Base-by-base conservation (phyloP, 2,329 filamentous ascomycete species). In the Zasmidium angulare region DNA sequence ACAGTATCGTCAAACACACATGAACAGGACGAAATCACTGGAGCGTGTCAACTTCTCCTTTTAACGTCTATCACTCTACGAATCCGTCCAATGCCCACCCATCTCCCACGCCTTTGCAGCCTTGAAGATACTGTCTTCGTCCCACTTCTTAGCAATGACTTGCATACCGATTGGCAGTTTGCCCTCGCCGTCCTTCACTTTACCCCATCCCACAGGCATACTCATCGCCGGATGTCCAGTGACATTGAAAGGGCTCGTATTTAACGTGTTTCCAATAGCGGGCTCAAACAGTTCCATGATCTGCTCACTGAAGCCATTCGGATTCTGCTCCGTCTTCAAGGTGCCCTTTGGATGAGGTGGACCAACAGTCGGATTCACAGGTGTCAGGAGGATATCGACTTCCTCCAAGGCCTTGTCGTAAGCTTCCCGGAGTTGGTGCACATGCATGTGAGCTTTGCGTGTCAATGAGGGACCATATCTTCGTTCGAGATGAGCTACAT, bases 161-260 rank as follows among this genome's bases (percentile, higher is more conserved):
- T 76, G 72, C 73, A 76, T 73, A 2, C 69, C 73, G 10, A 75
- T 68, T 2, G 74, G 72, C 60, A 76, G 56, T 62, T 66, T 72
- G 2, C 63, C 70, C 12, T 62, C 58, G 1, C 62, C 66, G 20
- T 65, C 66, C 36, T 65, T 64, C n/a, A 65, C 63, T 47, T 52
- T 61, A 2, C 66, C 68, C 69, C 69, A 72, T 3, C 73, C 71
- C 2, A 70, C 78, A 69, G 81, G 81, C 59, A 84, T 78, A 40
- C 72, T 76, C 67, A 83, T 67, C 0, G 75, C 81, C 2, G 80
- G 80, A 69, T 83, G 80, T 0, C 80, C 81, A 1, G 80, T 82
- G 3, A 78, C 66, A 69, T 83, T 82, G 65, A 83, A 83, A 2
- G 77, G 75, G 29, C 73, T 75, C 0, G 80, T 75, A 56, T 75